A percentile compares a stretch with the other conserved stretches of the same genome.
Conservation (phyloP, 805 yeast genomes). For the Lipomyces starkeyi region DNA sequence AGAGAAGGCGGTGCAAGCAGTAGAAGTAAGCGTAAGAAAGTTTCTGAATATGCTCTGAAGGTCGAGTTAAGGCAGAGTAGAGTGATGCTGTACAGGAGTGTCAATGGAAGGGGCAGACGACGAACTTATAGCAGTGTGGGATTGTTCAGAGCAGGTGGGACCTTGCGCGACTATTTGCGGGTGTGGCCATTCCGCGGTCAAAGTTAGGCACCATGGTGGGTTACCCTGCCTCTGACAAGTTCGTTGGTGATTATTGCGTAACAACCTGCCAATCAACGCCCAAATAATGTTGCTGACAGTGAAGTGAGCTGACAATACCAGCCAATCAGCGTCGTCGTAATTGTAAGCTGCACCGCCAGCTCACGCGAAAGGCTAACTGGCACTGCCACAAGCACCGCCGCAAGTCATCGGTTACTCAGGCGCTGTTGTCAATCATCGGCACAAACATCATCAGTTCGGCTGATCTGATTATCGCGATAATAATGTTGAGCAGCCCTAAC, state of each 20-base stretch:
- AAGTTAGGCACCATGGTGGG: background rate
- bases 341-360: constrained; percentile 9
- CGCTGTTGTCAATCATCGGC: no score
- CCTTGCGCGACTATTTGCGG: background rate
- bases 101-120: background rate
- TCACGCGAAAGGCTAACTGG: background rate
- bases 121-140: background rate
- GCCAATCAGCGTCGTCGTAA: background rate
- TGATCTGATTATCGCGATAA: no score
- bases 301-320: no score
- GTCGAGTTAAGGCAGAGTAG: background rate
- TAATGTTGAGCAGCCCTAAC: no score
- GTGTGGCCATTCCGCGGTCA: no score
- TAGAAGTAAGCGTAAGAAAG: background rate
- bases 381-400: background rate
- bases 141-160: background rate
- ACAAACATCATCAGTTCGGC: no score
- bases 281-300: background rate
- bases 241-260: background rate
- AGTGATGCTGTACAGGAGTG: background rate
- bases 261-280: background rate
- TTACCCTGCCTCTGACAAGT: background rate
- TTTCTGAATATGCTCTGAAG: background rate
- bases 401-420: background rate
- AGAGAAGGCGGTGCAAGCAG: constrained; percentile 7